Evolutionary conservation across 768 basidiomycete genomes (phyloP).

Genomic region (Tylopilus vinaceipallidus): DNA sequence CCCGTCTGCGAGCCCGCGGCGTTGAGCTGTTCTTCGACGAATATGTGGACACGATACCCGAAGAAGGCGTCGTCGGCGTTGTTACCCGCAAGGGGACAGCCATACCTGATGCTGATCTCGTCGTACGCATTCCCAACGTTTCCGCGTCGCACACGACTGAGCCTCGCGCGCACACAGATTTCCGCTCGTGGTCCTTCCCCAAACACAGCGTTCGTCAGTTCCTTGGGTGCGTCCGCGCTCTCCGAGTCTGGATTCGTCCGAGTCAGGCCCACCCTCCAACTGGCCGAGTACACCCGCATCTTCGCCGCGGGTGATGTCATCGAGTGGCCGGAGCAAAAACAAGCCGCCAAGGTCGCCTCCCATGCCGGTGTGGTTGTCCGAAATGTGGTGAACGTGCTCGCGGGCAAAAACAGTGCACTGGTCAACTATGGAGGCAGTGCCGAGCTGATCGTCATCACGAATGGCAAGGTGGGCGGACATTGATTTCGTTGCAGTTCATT

Average conservation of each 20-base stretch:
- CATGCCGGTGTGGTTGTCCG: constrained; percentile 46
- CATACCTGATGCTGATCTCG: constrained; percentile 51
- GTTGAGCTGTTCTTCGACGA: constrained; percentile 54
- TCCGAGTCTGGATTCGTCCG: constrained; percentile 44
- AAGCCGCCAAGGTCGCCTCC: constrained; percentile 41
- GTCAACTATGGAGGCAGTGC: constrained; percentile 47
- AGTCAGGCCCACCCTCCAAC: constrained; percentile 56
- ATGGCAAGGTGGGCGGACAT: constrained; percentile 46
- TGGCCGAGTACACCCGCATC: constrained; percentile 48
- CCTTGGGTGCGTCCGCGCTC: constrained; percentile 40
- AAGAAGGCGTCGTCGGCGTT: constrained; percentile 36
- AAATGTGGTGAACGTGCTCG: constrained; percentile 49
- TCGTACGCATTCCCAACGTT: constrained; percentile 40
- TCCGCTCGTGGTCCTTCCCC: constrained; percentile 38
- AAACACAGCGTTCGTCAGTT: constrained; percentile 51
- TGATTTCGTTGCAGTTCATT: not conserved
- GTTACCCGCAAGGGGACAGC: constrained; percentile 50
- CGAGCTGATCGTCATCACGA: constrained; percentile 54
- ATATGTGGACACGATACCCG: constrained; percentile 44
- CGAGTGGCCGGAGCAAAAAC: constrained; percentile 64
- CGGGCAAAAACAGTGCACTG: constrained; percentile 30
- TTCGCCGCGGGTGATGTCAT: constrained; percentile 69
- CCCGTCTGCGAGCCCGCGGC: constrained; percentile 41
- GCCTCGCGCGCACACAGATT: constrained; percentile 12
- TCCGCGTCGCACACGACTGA: not conserved